Base-by-base conservation (phyloP, 2,329 filamentous ascomycete species). In the Ophiocordyceps camponoti-leonardi region DNA sequence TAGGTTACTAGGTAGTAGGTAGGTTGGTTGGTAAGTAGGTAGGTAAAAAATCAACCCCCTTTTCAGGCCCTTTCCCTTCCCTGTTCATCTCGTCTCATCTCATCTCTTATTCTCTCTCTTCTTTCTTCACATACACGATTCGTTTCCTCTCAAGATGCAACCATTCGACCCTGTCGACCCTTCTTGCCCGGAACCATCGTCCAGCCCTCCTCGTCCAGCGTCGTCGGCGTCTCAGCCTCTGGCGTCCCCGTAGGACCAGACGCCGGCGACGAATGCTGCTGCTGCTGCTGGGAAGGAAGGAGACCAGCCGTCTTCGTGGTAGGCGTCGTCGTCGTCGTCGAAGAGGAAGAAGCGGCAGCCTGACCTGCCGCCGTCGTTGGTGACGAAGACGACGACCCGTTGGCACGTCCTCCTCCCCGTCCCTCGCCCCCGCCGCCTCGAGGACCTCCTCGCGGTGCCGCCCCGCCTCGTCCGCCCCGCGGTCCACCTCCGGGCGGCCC, bases 151-250 rank as follows among this genome's bases (percentile, higher is more conserved):
- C 46, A 54, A 45, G 54, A 53, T 51, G 47, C 53, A 54, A 46
- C 40, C 28, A 53, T 50, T 44, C 62, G 60, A 50, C 61, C 61
- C 52, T 53, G 55, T 44, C 61, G 61, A 45, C 60, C 60, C 56
- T 63, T 63, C 52, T 63, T 58, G 48, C 52, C 60, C 30, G 59
- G 54, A 48, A 62, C 77, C 23, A 73, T 81, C 50, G 74, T 78
- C 77, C 77, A 81, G 52, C 77, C 77, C 57, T 81, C 77, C 35
- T 76, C 75, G 42, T 75, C 72, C 44, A 66, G 59, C 37, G 65
- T 60, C 44, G 65, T 62, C 33, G 63, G 52, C 31, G 53, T 48
- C 45, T 57, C 52, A 35, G 53, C 58, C 35, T 53, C 59, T 41
- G 58, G 55, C 13, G 59, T 53, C 49, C 58, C 26, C 26, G 26